A percentile compares a stretch with the other conserved stretches of the same genome.
Conservation (phyloP, 108 stramenopile species). For the Schizochytrium sp. region DNA sequence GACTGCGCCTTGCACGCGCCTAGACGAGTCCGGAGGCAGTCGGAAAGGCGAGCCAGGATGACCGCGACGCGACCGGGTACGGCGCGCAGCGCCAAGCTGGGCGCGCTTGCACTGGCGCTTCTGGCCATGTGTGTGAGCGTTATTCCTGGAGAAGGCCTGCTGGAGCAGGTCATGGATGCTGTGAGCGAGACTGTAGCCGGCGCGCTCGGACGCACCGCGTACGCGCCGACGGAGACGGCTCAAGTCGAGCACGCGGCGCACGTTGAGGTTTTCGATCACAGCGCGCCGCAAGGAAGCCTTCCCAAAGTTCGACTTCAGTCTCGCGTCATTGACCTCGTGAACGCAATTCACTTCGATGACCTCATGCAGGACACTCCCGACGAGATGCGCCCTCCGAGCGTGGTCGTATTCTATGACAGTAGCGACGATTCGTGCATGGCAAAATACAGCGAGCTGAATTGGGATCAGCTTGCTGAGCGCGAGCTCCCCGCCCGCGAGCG, state of each 20-base stretch:
- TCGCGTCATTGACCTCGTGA: background rate
- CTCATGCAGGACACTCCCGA: slow-evolving; percentile 15
- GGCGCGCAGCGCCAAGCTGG: no score
- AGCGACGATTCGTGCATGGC: background rate
- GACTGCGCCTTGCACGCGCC: no score
- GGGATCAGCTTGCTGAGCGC: background rate
- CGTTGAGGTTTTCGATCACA: background rate
- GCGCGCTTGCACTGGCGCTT: background rate
- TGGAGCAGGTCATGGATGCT: background rate
- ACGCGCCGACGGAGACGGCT: background rate
- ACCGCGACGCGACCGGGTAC: no score
- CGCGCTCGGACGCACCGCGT: background rate
- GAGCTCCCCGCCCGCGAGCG: background rate
- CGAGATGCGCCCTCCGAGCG: background rate
- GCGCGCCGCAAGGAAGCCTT: background rate
- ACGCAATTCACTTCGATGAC: slow-evolving; percentile 9
- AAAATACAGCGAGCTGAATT: background rate
- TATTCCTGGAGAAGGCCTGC: background rate
- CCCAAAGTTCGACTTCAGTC: background rate
- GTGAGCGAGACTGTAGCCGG: background rate
- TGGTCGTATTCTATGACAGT: background rate
- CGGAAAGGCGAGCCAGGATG: no score
- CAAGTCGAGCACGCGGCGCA: background rate
- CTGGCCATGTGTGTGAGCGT: background rate
- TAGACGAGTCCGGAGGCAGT: no score